Percentiles rank a stretch among this genome's conserved stretches.
These are phyloP conservation scores for Microstegium vimineum DNA, from an alignment of 176 grass and related monocot species.

Conservation along the genomic window DNA sequence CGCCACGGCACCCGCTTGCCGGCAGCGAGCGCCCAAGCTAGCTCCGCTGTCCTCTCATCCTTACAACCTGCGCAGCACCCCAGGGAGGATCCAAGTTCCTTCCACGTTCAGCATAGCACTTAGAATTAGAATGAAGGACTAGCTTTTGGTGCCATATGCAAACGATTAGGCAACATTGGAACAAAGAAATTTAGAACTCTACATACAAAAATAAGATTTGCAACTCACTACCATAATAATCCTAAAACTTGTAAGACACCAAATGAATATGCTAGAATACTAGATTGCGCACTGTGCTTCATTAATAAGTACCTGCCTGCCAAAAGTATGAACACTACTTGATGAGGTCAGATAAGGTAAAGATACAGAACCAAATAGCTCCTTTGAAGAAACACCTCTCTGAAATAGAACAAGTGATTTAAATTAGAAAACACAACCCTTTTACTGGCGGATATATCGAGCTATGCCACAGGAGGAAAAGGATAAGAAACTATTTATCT, in stretches of 20 bases:
- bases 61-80: too few relatives aligned
- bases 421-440: constrained; percentile 12
- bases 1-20: too few relatives aligned
- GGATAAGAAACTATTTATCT: neutral
- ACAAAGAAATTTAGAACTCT: neutral
- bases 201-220: neutral
- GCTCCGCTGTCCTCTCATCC: too few relatives aligned
- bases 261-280: constrained; percentile 12
- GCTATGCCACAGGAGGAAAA: neutral
- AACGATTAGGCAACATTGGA: neutral
- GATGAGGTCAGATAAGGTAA: constrained; percentile 24
- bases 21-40: too few relatives aligned
- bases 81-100: too few relatives aligned
- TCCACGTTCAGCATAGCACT: neutral
- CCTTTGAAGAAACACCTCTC: constrained; percentile 28
- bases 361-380: constrained; percentile 26
- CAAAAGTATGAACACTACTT: constrained; percentile 31
- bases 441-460: neutral
- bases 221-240: neutral
- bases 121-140: neutral
- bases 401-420: constrained; percentile 26
- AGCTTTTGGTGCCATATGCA: neutral
- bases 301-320: constrained; percentile 47
- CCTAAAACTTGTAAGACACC: neutral
- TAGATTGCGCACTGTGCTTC: neutral